Evolutionary conservation across 2,329 filamentous ascomycete genomes (phyloP).

Genomic region (Ophiostoma triangulosporum): DNA sequence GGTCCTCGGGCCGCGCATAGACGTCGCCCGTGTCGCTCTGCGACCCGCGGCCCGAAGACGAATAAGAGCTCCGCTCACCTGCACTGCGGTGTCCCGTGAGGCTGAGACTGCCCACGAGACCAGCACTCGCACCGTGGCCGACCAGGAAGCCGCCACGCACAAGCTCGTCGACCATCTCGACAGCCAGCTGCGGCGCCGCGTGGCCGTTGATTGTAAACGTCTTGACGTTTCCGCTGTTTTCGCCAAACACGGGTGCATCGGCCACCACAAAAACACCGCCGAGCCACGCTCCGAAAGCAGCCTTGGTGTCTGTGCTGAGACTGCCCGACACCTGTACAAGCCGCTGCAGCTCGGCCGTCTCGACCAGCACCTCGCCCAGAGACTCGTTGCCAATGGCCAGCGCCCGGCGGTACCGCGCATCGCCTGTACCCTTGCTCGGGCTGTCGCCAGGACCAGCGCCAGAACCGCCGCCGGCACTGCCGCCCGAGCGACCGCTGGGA

Average conservation of each 20-base stretch:
- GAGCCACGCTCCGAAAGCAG: conserved; percentile 41
- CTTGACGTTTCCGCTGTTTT: conserved; percentile 18
- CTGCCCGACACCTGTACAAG: conserved; percentile 24
- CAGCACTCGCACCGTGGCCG: conserved; percentile 21
- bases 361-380: conserved; percentile 46
- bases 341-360: conserved; percentile 40
- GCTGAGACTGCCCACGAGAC: conserved; percentile 8
- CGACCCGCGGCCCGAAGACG: background rate
- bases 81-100: conserved; percentile 15
- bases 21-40: conserved; percentile 20
- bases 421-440: conserved; percentile 25
- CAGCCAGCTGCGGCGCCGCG: conserved; percentile 21
- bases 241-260: too few species aligned
- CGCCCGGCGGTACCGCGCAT: conserved; percentile 35
- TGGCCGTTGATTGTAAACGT: conserved; percentile 13
- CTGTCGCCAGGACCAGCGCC: background rate
- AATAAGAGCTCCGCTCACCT: background rate
- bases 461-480: background rate
- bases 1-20: conserved; percentile 37
- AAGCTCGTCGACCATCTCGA: conserved; percentile 40
- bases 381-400: conserved; percentile 11
- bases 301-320: conserved; percentile 30
- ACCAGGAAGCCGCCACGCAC: conserved; percentile 57
- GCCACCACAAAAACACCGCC: conserved; percentile 28
- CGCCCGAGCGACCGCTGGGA: conserved; percentile 27